These are phyloP conservation scores for Ogataea neopini DNA, from an alignment of 805 yeast species.

Conservation along the genomic window DNA sequence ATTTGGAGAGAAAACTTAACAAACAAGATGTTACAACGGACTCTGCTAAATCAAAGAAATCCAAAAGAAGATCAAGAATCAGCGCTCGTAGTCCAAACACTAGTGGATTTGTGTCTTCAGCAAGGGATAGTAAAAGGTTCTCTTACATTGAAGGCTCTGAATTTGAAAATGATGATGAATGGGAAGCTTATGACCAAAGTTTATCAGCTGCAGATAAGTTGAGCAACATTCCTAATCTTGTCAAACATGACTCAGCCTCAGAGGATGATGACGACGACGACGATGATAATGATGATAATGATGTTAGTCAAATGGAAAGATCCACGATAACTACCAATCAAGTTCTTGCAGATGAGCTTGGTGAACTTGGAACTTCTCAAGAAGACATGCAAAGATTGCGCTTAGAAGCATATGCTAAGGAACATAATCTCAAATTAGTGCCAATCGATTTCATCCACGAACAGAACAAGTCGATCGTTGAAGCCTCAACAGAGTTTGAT, in stretches of 20 bases:
- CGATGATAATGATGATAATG: conserved; percentile 17
- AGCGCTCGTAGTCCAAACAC: conserved; percentile 12
- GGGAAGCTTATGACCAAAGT: conserved; percentile 28
- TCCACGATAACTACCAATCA: conserved; percentile 7
- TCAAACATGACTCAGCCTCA: conserved; percentile 20
- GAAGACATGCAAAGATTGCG: conserved; percentile 18
- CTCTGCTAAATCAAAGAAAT: conserved; percentile 1
- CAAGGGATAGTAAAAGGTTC: conserved; percentile 14
- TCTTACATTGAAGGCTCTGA: conserved; percentile 27
- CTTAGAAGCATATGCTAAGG: conserved; percentile 34
- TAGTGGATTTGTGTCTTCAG: conserved; percentile 18
- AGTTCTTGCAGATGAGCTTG: conserved; percentile 24
- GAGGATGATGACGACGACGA: conserved; percentile 19
- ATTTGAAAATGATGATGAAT: conserved; percentile 10
- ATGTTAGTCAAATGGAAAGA: conserved; percentile 5
- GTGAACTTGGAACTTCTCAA: conserved; percentile 8
- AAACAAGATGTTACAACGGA: background rate
- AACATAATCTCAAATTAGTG: conserved; percentile 24
- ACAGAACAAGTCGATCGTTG: conserved; percentile 22
- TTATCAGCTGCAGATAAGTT: conserved; percentile 15
- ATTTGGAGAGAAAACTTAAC: conserved; percentile 28
- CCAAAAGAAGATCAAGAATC: conserved; percentile 9
- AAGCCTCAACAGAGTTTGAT: conserved; percentile 28
- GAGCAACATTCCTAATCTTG: conserved; percentile 25
- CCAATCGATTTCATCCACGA: conserved; percentile 9